Evolutionary conservation across 2,329 filamentous ascomycete genomes (phyloP), one percentile per base, ranked within the genome.

Genomic region (Fusarium sp.): DNA sequence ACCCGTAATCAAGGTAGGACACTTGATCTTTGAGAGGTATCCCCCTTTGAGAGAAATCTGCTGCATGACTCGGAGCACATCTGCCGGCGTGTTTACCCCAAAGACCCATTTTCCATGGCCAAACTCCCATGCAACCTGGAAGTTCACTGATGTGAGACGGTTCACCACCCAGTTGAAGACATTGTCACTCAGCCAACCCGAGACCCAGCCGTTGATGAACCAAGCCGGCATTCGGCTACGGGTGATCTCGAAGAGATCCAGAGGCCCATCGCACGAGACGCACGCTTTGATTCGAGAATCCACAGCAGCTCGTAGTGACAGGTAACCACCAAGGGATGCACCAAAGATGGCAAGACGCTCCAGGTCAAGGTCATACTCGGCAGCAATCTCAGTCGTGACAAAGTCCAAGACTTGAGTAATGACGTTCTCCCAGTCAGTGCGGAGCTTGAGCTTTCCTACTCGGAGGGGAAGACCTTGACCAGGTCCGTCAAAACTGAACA

Each of bases 281-380:
- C 81, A 84, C 0, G 84, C 85, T 60, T 81, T 82, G 77, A 86
- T 76, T 1, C 85, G 80, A 0, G 78, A 62, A 70, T 86, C 84
- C 0, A 74, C 70, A 0, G 81, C 82, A 3, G 74, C 81, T 1
- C 85, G 81, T 10, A 87, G 77, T 2, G 84, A 82, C 50, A 81
- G 82, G 67, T 86, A 86, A 2, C 81, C 85, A 5, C 85, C 84
- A 68, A 85, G 76, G 4, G 81, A 81, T 1, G 79, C 77, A 0
- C 84, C 84, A 3, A 73, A 57, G 20, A 85, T 59, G 1, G 80
- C 81, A 18, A 86, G 74, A 12, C 75, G 71, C 3, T 76, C 69
- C 0, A 80, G 42, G 55, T 86, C 83, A 1, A 85, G 75, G 1
- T 80, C 64, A 1, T 73, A 53, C 1, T 79, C 73, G 0, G 76